Conservation (phyloP, 805 yeast species). For the Candida khao-thaluensis region DNA sequence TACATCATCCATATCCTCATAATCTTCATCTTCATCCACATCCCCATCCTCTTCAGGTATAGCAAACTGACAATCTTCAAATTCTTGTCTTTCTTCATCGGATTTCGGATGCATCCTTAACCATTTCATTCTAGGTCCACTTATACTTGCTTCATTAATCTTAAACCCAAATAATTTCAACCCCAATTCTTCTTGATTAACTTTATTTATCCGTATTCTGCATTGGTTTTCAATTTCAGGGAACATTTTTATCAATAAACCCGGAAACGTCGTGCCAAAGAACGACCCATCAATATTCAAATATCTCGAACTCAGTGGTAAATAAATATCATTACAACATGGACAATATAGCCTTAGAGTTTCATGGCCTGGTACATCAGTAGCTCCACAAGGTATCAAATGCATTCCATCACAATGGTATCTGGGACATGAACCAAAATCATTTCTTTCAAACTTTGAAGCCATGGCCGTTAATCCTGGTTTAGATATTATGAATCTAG, state of each 20-base stretch:
- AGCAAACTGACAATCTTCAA: conserved; percentile 60
- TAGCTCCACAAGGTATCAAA: conserved; percentile 85
- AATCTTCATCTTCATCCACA: conserved; percentile 21
- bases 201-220: conserved; percentile 47
- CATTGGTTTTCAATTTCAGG: conserved; percentile 86
- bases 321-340: conserved; percentile 85
- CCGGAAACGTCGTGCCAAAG: conserved; percentile 95
- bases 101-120: conserved; percentile 73
- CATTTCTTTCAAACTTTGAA: conserved; percentile 84
- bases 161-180: conserved; percentile 86
- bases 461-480: conserved; percentile 91
- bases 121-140: conserved; percentile 98
- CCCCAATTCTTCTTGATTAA: conserved; percentile 56
- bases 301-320: conserved; percentile 85
- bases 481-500: conserved; percentile 83
- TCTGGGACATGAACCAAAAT: conserved; percentile 91
- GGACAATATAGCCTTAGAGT: conserved; percentile 94
- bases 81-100: conserved; percentile 60
- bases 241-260: conserved; percentile 84
- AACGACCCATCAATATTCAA: conserved; percentile 93
- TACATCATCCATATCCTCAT: conserved; percentile 15
- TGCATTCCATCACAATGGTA: conserved; percentile 88
- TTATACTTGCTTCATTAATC: conserved; percentile 65
- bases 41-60: conserved; percentile 39
- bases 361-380: conserved; percentile 87